Evolutionary conservation across 352 stramenopile species (phyloP).

Genomic region (Achlya hypogyna): DNA sequence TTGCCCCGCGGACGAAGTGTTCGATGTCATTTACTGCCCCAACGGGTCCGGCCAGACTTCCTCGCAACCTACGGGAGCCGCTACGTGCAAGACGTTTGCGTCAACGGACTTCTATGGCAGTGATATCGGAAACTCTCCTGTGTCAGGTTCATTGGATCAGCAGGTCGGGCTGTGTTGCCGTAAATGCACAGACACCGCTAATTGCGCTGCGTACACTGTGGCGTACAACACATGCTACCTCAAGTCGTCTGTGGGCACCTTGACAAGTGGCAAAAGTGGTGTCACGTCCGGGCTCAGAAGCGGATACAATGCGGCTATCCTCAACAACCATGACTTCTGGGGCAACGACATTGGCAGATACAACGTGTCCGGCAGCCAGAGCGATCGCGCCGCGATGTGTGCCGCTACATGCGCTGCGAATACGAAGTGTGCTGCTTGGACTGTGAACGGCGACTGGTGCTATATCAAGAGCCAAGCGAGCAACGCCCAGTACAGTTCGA

Average conservation of each 20-base stretch:
- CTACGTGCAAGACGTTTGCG: not conserved
- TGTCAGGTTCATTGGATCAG: not conserved
- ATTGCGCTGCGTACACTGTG: not conserved
- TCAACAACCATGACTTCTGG: not conserved
- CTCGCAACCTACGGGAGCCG: not conserved
- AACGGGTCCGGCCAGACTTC: not conserved
- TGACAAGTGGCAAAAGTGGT: not conserved
- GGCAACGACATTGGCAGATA: not conserved
- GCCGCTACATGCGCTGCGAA: not conserved
- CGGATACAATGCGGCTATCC: not conserved
- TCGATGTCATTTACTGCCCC: slow-evolving; percentile 53
- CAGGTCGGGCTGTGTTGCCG: not conserved
- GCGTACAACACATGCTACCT: not conserved
- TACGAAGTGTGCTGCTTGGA: not conserved
- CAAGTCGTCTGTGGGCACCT: not conserved
- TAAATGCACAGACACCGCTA: not conserved
- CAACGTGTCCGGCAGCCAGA: not conserved
- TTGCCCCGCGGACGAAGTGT: slow-evolving; percentile 29
- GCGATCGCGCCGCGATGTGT: not conserved
- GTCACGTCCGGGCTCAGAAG: not conserved
- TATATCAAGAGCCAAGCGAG: not conserved
- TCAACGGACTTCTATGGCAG: not conserved
- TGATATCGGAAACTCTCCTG: not conserved
- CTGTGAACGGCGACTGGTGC: not conserved
- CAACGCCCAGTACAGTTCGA: not conserved